Evolutionary conservation across 768 basidiomycete species (phyloP).

Genomic region (Ephemerocybe angulata): DNA sequence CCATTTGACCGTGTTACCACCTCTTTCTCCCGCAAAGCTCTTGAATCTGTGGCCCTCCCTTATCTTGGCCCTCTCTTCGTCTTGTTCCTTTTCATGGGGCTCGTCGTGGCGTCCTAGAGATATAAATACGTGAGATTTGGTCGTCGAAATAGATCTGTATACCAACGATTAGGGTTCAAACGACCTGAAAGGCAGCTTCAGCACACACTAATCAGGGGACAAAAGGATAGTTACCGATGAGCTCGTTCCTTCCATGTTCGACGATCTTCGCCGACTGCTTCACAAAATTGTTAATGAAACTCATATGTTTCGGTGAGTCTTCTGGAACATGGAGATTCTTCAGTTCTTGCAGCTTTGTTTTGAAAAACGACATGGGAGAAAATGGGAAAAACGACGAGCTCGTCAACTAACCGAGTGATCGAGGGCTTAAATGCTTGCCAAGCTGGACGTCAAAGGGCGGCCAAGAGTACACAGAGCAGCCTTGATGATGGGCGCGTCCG

Average conservation of each 20-base stretch:
- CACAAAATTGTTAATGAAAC: slow-evolving; percentile 24
- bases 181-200: slow-evolving; percentile 26
- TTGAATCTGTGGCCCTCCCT: slow-evolving; percentile 76
- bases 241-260: slow-evolving; percentile 40
- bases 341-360: slow-evolving; percentile 28
- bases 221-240: slow-evolving; percentile 27
- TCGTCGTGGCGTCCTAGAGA: slow-evolving; percentile 65
- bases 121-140: neutral
- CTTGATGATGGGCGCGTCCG: no score
- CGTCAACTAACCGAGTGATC: no score
- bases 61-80: slow-evolving; percentile 72
- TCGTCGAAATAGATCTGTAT: neutral
- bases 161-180: slow-evolving; percentile 45
- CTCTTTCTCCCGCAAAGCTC: slow-evolving; percentile 75
- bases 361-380: slow-evolving; percentile 38
- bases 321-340: slow-evolving; percentile 13
- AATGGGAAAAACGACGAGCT: slow-evolving; percentile 6
- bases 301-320: slow-evolving; percentile 24
- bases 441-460: no score
- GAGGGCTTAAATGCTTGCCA: no score
- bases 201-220: neutral
- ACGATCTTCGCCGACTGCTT: slow-evolving; percentile 30
- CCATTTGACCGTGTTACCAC: slow-evolving; percentile 81
- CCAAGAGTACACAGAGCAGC: no score
- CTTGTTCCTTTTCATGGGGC: slow-evolving; percentile 65